A percentile compares a stretch with the other conserved stretches of the same genome.
Evolutionary conservation across 805 yeast genomes (phyloP).

Genomic region (Nakazawaea anatomiae): DNA sequence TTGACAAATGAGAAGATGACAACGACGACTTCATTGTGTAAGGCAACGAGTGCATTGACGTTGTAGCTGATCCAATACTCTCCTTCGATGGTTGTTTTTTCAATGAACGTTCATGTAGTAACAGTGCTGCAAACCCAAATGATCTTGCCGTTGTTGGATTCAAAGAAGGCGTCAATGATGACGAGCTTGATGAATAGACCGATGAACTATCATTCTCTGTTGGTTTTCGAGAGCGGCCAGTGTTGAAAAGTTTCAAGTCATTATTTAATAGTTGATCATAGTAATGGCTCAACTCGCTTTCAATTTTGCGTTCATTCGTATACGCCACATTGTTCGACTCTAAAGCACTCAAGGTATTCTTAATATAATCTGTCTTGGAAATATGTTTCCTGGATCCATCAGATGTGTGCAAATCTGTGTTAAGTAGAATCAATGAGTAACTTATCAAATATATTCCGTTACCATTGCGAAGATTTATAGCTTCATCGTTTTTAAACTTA

Average conservation of each 20-base stretch:
- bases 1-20: conserved; percentile 3
- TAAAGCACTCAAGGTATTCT: conserved; percentile 45
- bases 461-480: conserved; percentile 36
- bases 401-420: conserved; percentile 69
- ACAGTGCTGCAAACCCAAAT: conserved; percentile 10
- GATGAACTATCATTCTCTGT: conserved; percentile 2
- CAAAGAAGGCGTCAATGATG: neutral
- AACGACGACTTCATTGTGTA: conserved; percentile 1
- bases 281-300: conserved; percentile 30
- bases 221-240: neutral
- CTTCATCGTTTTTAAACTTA: conserved; percentile 35
- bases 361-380: conserved; percentile 36
- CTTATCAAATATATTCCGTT: conserved; percentile 65
- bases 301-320: conserved; percentile 23
- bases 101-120: conserved; percentile 6
- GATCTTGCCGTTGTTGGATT: conserved; percentile 5
- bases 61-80: neutral
- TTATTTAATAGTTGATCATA: conserved; percentile 35
- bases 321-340: conserved; percentile 21
- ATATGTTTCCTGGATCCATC: conserved; percentile 31
- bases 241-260: conserved; percentile 21
- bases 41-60: neutral
- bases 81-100: conserved; percentile 7
- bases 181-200: neutral
- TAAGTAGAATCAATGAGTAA: conserved; percentile 65